These are phyloP conservation scores for Phytophthora fragariae DNA, from an alignment of 352 stramenopile species.

Conservation along the genomic window DNA sequence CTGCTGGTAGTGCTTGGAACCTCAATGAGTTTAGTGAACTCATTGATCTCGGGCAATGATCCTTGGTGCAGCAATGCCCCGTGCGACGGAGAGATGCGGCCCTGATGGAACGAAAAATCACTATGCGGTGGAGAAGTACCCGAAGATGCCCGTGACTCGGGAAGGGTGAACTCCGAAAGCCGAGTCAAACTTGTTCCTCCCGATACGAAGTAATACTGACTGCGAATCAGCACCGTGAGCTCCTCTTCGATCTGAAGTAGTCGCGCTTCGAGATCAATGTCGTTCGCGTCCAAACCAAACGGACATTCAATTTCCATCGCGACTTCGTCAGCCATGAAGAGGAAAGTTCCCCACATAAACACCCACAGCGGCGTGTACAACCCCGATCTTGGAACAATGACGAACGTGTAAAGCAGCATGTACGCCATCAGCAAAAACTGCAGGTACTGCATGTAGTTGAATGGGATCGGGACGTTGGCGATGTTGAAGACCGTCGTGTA, in stretches of 20 bases:
- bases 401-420: constrained; percentile 86
- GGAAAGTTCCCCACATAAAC: constrained; percentile 81
- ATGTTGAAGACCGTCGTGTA: constrained; percentile 89
- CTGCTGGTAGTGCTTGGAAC: constrained; percentile 18
- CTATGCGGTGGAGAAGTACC: constrained; percentile 18
- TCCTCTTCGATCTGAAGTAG: constrained; percentile 86
- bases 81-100: constrained; percentile 58
- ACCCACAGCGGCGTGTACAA: constrained; percentile 84
- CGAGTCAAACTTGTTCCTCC: constrained; percentile 53
- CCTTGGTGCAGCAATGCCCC: constrained; percentile 38
- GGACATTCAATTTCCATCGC: constrained; percentile 88
- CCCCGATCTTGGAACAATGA: constrained; percentile 79
- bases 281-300: constrained; percentile 81
- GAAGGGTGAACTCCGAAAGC: constrained; percentile 19
- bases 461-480: constrained; percentile 85
- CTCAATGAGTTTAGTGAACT: constrained; percentile 74
- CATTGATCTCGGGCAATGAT: constrained; percentile 79
- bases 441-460: constrained; percentile 90
- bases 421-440: constrained; percentile 74
- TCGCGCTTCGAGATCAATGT: constrained; percentile 80
- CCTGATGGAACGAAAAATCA: constrained; percentile 75
- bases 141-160: constrained; percentile 7
- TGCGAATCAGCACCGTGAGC: constrained; percentile 80
- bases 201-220: constrained; percentile 84
- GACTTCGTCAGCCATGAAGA: constrained; percentile 86